Evolutionary conservation across 495 filamentous ascomycete species (phyloP).

Genomic region (Geopyxis carbonaria): DNA sequence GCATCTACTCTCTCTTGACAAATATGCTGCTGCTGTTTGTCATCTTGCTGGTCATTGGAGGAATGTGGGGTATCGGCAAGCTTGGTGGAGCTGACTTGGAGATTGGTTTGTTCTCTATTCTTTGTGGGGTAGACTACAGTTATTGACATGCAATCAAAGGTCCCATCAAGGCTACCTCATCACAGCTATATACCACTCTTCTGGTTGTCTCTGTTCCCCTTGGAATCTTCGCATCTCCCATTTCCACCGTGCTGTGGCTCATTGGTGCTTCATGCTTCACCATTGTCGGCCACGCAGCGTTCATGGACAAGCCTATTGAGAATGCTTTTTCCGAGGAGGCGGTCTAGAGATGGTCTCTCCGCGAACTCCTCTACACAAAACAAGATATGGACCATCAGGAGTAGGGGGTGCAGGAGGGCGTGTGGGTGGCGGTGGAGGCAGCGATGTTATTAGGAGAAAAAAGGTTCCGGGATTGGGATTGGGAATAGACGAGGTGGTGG

Average conservation of each 20-base stretch:
- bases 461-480: not conserved
- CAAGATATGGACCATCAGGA: constrained; percentile 26
- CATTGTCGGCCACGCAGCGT: constrained; percentile 82
- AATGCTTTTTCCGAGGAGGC: constrained; percentile 99
- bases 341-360: constrained; percentile 54
- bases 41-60: constrained; percentile 65
- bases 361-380: constrained; percentile 20
- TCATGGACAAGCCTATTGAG: constrained; percentile 98
- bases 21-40: constrained; percentile 74
- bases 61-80: constrained; percentile 79
- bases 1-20: constrained; percentile 84
- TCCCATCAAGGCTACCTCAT: constrained; percentile 62
- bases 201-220: constrained; percentile 67
- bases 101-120: constrained; percentile 35
- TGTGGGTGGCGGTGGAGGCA: constrained; percentile 10
- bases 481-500: constrained; percentile 2
- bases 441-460: constrained; percentile 3
- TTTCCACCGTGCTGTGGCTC: constrained; percentile 74
- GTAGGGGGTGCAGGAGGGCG: constrained; percentile 7
- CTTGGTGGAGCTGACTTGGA: constrained; percentile 77
- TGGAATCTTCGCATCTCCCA: constrained; percentile 62
- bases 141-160: constrained; percentile 13
- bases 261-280: constrained; percentile 82
- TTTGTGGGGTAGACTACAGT: not conserved
- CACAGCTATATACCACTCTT: constrained; percentile 84